These are phyloP conservation scores for Xanthoconium stramineum DNA, from an alignment of 768 basidiomycete species.

Conservation along the genomic window DNA sequence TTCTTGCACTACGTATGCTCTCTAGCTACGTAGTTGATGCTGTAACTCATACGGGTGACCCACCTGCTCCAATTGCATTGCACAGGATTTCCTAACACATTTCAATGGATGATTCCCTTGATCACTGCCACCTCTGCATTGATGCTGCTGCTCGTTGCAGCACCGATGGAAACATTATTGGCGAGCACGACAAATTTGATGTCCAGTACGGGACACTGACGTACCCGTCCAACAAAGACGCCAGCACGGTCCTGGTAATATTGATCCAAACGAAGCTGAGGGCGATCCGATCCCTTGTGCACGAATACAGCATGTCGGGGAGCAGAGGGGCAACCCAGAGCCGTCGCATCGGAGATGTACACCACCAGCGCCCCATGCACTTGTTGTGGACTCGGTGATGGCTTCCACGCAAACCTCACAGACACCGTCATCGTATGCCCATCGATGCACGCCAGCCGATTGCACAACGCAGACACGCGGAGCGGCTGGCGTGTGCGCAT, in stretches of 20 bases:
- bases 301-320: conserved; percentile 83
- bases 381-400: conserved; percentile 83
- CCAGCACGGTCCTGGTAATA: conserved; percentile 89
- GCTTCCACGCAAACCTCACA: conserved; percentile 73
- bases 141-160: conserved; percentile 94
- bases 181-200: conserved; percentile 92
- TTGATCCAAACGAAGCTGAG: conserved; percentile 90
- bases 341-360: conserved; percentile 75
- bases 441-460: conserved; percentile 92
- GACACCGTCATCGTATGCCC: conserved; percentile 92
- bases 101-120: conserved; percentile 51
- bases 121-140: conserved; percentile 94
- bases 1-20: conserved; percentile 3
- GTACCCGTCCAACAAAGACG: conserved; percentile 85
- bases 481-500: conserved; percentile 76
- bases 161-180: conserved; percentile 94
- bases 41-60: conserved; percentile 1
- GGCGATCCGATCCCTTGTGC: conserved; percentile 88
- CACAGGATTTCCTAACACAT: too few relatives aligned
- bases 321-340: conserved; percentile 80
- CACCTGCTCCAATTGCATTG: conserved; percentile 7
- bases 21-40: conserved; percentile 14
- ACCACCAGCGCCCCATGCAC: conserved; percentile 75
- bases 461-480: conserved; percentile 90
- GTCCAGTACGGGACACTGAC: conserved; percentile 90